Percentiles rank a stretch among this genome's conserved stretches.
Conservation (phyloP, 768 basidiomycete species). For the Filobasidium floriforme region DNA sequence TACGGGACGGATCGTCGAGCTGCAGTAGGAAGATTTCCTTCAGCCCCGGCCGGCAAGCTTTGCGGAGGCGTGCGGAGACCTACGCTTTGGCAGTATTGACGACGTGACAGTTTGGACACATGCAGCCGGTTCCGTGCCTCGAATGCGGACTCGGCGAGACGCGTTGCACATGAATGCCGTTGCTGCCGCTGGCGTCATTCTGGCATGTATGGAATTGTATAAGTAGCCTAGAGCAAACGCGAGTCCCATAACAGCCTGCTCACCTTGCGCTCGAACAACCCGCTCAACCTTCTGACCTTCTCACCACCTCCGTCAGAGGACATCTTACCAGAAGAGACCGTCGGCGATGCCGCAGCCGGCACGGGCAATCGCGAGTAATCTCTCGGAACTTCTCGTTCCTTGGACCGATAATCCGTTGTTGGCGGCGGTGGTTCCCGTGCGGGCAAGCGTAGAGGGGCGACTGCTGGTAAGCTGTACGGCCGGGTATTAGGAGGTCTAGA, state of each 20-base stretch:
- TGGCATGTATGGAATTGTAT: background rate
- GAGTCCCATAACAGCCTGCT: background rate
- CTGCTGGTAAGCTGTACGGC: background rate
- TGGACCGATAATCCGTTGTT: background rate
- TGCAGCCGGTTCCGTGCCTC: background rate
- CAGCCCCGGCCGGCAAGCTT: background rate
- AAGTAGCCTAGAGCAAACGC: no score
- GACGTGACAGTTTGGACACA: background rate
- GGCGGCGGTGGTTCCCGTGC: background rate
- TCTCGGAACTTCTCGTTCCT: background rate
- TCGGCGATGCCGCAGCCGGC: background rate
- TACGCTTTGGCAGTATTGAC: background rate
- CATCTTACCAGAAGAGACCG: background rate
- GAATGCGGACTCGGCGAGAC: background rate
- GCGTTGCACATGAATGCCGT: background rate
- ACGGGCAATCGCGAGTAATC: constrained; percentile 3
- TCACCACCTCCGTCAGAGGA: background rate
- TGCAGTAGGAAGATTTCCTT: background rate
- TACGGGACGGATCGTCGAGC: constrained; percentile 5
- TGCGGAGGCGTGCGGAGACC: background rate
- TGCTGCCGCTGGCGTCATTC: background rate
- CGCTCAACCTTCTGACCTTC: constrained; percentile 1
- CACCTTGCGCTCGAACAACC: constrained; percentile 8
- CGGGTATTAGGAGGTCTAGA: background rate
- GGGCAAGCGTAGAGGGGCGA: background rate